Percentiles rank a stretch among this genome's conserved stretches.
Conservation (phyloP, 2,329 filamentous ascomycete species). For the Monilinia vaccinii-corymbosi region DNA sequence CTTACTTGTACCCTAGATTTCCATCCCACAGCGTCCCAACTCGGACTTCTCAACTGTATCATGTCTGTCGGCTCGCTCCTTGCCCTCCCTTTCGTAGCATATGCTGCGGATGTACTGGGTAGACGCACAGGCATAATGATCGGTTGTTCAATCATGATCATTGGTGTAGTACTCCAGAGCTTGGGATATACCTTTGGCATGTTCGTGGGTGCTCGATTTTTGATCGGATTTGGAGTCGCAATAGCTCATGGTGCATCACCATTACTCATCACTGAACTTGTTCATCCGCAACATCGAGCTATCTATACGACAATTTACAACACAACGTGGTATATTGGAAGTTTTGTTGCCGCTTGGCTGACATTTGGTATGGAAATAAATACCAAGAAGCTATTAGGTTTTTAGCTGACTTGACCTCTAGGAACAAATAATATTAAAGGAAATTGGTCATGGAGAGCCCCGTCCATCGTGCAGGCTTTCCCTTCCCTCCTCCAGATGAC, state of each 20-base stretch:
- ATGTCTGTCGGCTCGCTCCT: conserved; percentile 41
- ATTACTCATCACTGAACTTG: conserved; percentile 36
- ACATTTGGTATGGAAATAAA: conserved; percentile 30
- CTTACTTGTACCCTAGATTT: conserved; percentile 34
- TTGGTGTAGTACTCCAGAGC: conserved; percentile 36
- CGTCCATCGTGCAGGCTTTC: conserved; percentile 27
- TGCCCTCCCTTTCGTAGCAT: conserved; percentile 39
- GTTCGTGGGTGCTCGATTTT: conserved; percentile 35
- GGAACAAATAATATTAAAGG: conserved; percentile 32
- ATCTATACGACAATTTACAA: conserved; percentile 40
- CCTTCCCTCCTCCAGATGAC: conserved; percentile 24
- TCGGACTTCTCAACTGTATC: conserved; percentile 38
- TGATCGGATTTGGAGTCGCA: conserved; percentile 31
- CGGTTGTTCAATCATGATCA: conserved; percentile 37
- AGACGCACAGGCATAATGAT: conserved; percentile 39
- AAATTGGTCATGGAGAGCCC: conserved; percentile 30
- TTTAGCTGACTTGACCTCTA: conserved; percentile 3
- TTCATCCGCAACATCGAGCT: conserved; percentile 40
- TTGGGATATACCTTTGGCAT: conserved; percentile 33
- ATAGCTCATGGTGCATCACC: conserved; percentile 26
- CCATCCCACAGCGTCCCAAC: conserved; percentile 29
- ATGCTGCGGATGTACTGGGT: conserved; percentile 39
- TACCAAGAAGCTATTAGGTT: not conserved
- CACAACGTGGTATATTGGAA: conserved; percentile 36
- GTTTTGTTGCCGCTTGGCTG: conserved; percentile 38